Evolutionary conservation across 805 yeast genomes (phyloP), one percentile per base, ranked within the genome.

Genomic region (Yarrowia sp.): DNA sequence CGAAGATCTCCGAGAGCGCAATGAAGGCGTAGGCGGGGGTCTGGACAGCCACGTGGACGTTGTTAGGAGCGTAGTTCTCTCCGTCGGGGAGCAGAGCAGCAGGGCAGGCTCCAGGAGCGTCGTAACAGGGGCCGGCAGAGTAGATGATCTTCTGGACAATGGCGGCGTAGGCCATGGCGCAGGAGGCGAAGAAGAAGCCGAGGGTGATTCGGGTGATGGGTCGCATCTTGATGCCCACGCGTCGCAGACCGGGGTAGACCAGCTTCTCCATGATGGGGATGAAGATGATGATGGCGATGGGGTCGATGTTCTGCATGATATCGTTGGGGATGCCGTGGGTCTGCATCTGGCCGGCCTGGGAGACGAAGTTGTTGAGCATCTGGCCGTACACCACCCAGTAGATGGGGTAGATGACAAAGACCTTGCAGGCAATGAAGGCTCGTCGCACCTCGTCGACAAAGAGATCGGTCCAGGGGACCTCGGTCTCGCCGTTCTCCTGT

Each of bases 311-410:
- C 74, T 84, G 87, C 77, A 88, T 81, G 68, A 88, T 78, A 78
- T 88, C 96, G 71, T 88, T 88, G 66, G 96, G 94, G 67, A 88
- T 79, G 39, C 89, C 88, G 71, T 88, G 90, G 61, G 81, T 77
- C 68, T 86, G 83, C 89, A 87, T 85, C 66, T 81, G 78, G 63
- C 85, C 88, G 46, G 92, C 90, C 71, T 86, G 90, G 39, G 89
- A 81, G 63, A 86, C 81, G 68, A 88, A 86, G 73, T 85, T 85
- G 75, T 83, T 84, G 63, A 82, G 72, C 87, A 88, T 87, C 76
- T 86, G 90, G 55, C 84, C 83, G 73, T 86, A 86, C 33, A 84
- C 85, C 56, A 85, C 79, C 90, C 90, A 86, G 77, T 84, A 88
- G 58, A 88, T 77, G 36, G 91, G 88, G 72, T 81, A 87, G 75